Conservation (phyloP, 2,329 filamentous ascomycete species). For the Onygenales sp. region DNA sequence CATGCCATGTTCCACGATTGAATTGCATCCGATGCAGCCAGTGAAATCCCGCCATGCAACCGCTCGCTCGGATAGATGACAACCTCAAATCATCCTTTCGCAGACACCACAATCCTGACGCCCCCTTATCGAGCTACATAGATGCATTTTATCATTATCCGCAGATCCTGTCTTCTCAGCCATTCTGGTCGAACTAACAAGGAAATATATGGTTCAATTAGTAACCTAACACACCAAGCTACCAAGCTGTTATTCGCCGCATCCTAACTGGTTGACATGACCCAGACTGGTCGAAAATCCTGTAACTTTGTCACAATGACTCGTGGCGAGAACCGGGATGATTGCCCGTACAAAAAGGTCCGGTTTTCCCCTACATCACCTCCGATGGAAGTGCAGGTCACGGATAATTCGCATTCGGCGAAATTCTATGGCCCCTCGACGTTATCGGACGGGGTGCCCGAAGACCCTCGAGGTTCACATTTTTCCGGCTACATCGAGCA, state of each 20-base stretch:
- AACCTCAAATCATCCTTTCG: too few relatives aligned
- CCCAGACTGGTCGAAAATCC: background rate
- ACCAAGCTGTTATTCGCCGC: background rate
- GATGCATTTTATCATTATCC: too few relatives aligned
- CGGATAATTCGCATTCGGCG: conserved; percentile 21
- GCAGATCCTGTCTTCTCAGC: too few relatives aligned
- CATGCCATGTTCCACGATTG: background rate
- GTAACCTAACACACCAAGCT: background rate
- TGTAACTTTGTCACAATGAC: background rate
- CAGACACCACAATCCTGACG: too few relatives aligned
- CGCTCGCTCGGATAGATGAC: background rate
- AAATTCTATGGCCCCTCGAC: conserved; percentile 14
- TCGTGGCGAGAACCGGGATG: background rate
- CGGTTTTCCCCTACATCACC: conserved; percentile 32
- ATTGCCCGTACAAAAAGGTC: conserved; percentile 28
- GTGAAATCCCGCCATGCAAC: background rate
- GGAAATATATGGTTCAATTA: background rate
- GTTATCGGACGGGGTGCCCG: conserved; percentile 7
- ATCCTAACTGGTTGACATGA: background rate
- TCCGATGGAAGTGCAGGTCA: conserved; percentile 29
- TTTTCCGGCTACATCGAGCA: conserved; percentile 33
- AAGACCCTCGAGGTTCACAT: conserved; percentile 14
- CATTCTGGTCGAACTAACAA: background rate
- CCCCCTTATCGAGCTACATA: too few relatives aligned
- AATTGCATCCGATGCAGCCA: background rate